Base-by-base conservation (phyloP, 495 filamentous ascomycete genomes). In the Podospora tetraspora region DNA sequence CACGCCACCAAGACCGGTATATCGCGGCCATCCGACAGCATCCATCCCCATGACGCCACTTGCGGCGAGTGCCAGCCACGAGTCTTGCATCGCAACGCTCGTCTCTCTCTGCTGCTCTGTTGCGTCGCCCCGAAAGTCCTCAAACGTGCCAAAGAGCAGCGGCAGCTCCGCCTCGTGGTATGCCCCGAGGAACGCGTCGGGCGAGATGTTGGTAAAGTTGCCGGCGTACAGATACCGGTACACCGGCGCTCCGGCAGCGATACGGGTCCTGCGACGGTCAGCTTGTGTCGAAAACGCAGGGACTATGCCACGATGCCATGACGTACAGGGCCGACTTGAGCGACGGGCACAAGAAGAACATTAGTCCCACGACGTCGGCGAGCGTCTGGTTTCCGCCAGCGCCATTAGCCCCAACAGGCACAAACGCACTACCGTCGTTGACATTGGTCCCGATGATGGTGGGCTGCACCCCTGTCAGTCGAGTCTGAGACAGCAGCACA, bases 101-200 rank as follows among this genome's bases (percentile, higher is more conserved):
- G 77, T 76, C 34, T 68, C 68, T 5, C 68, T 60, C 70, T 84
- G 43, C 2, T 72, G 58, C 34, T 68, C 74, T 10, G 78, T 75
- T 1, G 77, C 72, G 3, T 76, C 59, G 16, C 78, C 80, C 52
- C 78, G 81, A 52, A 81, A 75, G 12, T 74, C 69, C 62, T 69
- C 72, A 24, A 77, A 71, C 3, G 73, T 83, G 2, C 83, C 84
- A 65, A 84, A 85, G 10, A 87, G 63, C 74, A 86, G 68, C 23
- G 81, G 75, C 59, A 86, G 59, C 32, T 88, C 84, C 16, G 73
- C 68, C 9, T 79, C 82, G 70, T 88, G 85, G 66, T 84, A 86
- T 1, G 84, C 82, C 5, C 83, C 84, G 67, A 83, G 80, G 72
- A 76, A 84, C 30, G 70, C 56, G 68, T 64, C 25, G 1, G 81